Conservation (phyloP, 371 early-diverging fungal genomes). For the Actinomucor elegans region DNA sequence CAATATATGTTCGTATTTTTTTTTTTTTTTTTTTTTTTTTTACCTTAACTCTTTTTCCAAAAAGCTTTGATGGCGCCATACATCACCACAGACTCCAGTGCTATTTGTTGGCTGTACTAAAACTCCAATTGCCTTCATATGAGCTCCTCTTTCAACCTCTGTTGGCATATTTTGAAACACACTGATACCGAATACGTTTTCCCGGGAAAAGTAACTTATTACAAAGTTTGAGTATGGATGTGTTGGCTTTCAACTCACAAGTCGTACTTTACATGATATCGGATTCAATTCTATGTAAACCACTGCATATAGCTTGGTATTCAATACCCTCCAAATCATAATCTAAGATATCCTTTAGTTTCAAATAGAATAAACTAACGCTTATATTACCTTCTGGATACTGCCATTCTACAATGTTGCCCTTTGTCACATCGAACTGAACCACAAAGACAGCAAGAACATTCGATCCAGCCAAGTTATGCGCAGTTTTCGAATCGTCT, state of each 20-base stretch:
- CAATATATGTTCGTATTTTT: no score
- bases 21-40: neutral
- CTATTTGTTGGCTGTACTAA: conserved; percentile 47
- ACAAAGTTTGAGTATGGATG: no score
- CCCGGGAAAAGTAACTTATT: conserved; percentile 59
- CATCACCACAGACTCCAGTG: conserved; percentile 47
- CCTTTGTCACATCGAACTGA: conserved; percentile 56
- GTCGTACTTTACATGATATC: conserved; percentile 52
- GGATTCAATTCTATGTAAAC: conserved; percentile 50
- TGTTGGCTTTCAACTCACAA: neutral
- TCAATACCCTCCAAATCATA: conserved; percentile 54
- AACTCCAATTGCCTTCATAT: conserved; percentile 58
- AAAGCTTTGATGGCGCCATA: conserved; percentile 52
- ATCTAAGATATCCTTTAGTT: conserved; percentile 25
- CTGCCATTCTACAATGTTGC: conserved; percentile 65
- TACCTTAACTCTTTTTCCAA: conserved; percentile 30
- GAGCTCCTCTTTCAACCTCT: conserved; percentile 46
- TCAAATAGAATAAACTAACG: no score
- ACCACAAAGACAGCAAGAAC: conserved; percentile 52
- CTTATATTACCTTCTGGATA: conserved; percentile 41
- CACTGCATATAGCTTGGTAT: conserved; percentile 63
- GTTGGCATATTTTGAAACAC: conserved; percentile 48
- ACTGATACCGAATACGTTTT: conserved; percentile 46
- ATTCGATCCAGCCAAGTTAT: neutral
- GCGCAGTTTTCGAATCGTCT: no score